Base-by-base conservation (phyloP, 768 basidiomycete species). In the Macrolepiota dolichaula region DNA sequence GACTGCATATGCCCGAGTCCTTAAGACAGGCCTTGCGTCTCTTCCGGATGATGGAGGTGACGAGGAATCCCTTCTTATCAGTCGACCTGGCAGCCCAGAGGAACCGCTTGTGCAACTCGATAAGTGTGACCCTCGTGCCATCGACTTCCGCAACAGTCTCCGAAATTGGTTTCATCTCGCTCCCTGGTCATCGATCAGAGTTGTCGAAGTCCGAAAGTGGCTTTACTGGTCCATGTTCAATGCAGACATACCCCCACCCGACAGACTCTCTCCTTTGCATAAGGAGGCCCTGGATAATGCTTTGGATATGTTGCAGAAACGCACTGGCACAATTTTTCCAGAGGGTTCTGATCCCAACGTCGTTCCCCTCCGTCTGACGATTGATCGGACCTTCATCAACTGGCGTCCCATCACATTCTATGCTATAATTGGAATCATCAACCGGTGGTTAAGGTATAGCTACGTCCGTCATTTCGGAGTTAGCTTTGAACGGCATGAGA, bases 151-250 rank as follows among this genome's bases (percentile, higher is more conserved):
- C 15, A 83, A 86, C 66, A 77, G 75, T 64, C 75, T 91, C 53
- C 79, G 88, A 67, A 88, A 85, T 19, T 90, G 92, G 92, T 96
- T 96, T 71, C 75, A 81, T 59, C 85, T 84, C 65, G 84, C 80
- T 15, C 84, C 86, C 0, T 96, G 91, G 89, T 87, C 87, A 0
- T 76, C 81, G 12, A 81, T 96, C 60, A 84, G 78, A 47, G 78
- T 76, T 17, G 75, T 81, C 40, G 84, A 93, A 69, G 74, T 92
- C 59, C 79, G 79, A 44, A 77, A 82, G 62, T 96, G 92, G 90
- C 75, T 96, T 32, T 86, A 91, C 59, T 96, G 94, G 93, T 81
- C 85, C 24, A 86, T 91, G 67, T 95, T 87, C 72, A 89, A 89
- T 68, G 77, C 81, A 4, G 78, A 85, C 40, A 76, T 91, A 35